These are phyloP conservation scores for Gaultheria prostrata DNA, from an alignment of 148 eudicot species.

Conservation along the genomic window DNA sequence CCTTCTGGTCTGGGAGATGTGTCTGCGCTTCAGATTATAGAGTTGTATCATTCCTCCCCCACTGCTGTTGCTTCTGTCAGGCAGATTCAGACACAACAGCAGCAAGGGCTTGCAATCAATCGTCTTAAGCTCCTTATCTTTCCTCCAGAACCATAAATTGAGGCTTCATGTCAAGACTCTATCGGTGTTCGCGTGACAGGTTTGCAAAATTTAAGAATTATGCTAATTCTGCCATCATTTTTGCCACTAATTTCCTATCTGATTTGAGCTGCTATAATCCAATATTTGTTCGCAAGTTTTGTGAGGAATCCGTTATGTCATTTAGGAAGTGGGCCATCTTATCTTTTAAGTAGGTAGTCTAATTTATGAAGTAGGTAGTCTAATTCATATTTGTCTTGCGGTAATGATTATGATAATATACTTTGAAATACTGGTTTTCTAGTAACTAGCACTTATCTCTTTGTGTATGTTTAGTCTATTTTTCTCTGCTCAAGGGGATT, in stretches of 20 bases:
- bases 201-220: background rate
- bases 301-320: background rate
- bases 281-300: background rate
- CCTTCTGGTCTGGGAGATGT: constrained; percentile 24
- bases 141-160: constrained; percentile 10
- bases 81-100: constrained; percentile 14
- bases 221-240: background rate
- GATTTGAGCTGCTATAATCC: background rate
- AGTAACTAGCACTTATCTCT: too few relatives aligned
- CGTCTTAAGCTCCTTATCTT: constrained; percentile 16
- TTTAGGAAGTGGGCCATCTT: background rate
- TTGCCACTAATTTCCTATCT: background rate
- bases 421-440: too few relatives aligned
- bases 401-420: too few relatives aligned
- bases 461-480: too few relatives aligned
- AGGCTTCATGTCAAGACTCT: background rate
- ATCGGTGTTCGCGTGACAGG: background rate
- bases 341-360: background rate
- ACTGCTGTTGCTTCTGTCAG: constrained; percentile 12
- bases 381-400: too few relatives aligned
- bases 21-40: constrained; percentile 1
- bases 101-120: background rate
- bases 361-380: background rate
- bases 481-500: too few relatives aligned
- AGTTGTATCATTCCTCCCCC: constrained; percentile 8